Evolutionary conservation across 768 basidiomycete species (phyloP).

Genomic region (Boletus barrowsii): DNA sequence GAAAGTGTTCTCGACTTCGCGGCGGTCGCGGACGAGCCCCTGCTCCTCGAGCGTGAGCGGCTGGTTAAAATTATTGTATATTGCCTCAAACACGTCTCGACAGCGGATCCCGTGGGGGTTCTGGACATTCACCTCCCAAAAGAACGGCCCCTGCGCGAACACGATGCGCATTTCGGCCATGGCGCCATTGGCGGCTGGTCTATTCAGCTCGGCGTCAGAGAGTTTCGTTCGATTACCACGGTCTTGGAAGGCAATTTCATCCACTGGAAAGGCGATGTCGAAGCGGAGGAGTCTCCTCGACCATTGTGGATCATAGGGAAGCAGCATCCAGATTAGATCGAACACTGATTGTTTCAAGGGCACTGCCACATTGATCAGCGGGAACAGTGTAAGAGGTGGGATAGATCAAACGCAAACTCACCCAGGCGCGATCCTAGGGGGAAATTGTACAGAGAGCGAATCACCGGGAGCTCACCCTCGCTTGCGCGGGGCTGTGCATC

Average conservation of each 20-base stretch:
- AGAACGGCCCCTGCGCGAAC: conserved; percentile 35
- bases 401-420: conserved; percentile 14
- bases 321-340: conserved; percentile 48
- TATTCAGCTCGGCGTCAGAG: conserved; percentile 38
- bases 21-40: conserved; percentile 27
- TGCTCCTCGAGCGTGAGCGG: conserved; percentile 46
- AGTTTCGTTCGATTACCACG: conserved; percentile 26
- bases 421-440: conserved; percentile 26
- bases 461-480: conserved; percentile 23
- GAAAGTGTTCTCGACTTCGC: conserved; percentile 41
- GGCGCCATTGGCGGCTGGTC: conserved; percentile 41
- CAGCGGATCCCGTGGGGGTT: conserved; percentile 45
- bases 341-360: conserved; percentile 40
- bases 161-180: conserved; percentile 50
- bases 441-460: conserved; percentile 1
- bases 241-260: conserved; percentile 25
- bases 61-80: conserved; percentile 47
- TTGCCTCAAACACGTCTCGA: conserved; percentile 57
- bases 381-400: neutral
- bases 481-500: conserved; percentile 19
- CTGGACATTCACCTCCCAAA: conserved; percentile 42
- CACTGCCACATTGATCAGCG: conserved; percentile 28
- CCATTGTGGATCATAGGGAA: conserved; percentile 36
- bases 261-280: conserved; percentile 48
- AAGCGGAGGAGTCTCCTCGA: conserved; percentile 43